phyloP scores from a whole-genome alignment of 768 basidiomycete species.

The Agrocybe praecox region DNA sequence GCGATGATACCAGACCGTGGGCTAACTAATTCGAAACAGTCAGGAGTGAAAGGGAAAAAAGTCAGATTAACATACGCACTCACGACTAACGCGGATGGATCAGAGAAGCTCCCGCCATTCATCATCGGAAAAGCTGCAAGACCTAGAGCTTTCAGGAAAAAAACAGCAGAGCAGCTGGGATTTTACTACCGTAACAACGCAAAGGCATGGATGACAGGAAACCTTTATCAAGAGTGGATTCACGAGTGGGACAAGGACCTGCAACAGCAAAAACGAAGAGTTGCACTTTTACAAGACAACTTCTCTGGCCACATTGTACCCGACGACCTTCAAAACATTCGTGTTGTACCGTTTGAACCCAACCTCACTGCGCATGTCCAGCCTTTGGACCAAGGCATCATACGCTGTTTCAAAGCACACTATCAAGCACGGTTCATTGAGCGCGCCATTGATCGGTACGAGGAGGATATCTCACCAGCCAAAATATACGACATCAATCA shows the following conservation, averaged over 20 bases:
- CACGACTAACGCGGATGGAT: slow-evolving; percentile 36
- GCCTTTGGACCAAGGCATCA: slow-evolving; percentile 37
- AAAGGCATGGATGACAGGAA: slow-evolving; percentile 40
- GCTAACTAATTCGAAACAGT: slow-evolving; percentile 20
- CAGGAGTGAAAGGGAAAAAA: slow-evolving; percentile 36
- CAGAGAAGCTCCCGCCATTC: slow-evolving; percentile 27
- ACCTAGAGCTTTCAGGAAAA: slow-evolving; percentile 30
- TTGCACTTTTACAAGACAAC: slow-evolving; percentile 35
- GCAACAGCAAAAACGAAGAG: slow-evolving; percentile 17
- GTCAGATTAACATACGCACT: slow-evolving; percentile 31
- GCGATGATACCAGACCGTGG: slow-evolving; percentile 35
- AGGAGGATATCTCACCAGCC: slow-evolving; percentile 25
- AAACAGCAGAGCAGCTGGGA: slow-evolving; percentile 29
- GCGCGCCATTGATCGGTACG: slow-evolving; percentile 30
- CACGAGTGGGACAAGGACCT: slow-evolving; percentile 31
- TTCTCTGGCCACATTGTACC: slow-evolving; percentile 29
- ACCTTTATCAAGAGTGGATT: slow-evolving; percentile 30
- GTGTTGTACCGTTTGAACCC: slow-evolving; percentile 31
- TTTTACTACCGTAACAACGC: slow-evolving; percentile 37
- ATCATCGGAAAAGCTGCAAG: slow-evolving; percentile 32
- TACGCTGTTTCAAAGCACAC: slow-evolving; percentile 36
- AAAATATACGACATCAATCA: slow-evolving; percentile 40
- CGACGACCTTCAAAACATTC: slow-evolving; percentile 21
- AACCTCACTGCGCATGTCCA: no score
- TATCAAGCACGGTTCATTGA: slow-evolving; percentile 29